Conservation (phyloP, 176 grass and related monocot genomes). For the Pontederia paniculata region DNA sequence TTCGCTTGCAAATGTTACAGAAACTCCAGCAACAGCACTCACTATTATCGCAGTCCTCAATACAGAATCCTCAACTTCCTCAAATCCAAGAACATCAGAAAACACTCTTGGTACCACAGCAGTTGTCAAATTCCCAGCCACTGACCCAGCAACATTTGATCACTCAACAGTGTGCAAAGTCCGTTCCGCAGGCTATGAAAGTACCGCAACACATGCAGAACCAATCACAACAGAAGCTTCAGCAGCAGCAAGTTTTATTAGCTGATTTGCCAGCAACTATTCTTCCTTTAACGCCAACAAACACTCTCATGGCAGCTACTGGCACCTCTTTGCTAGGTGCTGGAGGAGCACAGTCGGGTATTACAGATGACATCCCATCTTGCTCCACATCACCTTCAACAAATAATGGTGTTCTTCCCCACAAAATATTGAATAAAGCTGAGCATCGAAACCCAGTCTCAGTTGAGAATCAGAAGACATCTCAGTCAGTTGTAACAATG, state of each 20-base stretch:
- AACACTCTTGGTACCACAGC: conserved; percentile 44
- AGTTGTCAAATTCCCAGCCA: conserved; percentile 36
- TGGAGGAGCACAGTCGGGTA: conserved; percentile 24
- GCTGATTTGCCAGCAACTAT: conserved; percentile 19
- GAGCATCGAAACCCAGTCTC: conserved; percentile 24
- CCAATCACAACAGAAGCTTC: conserved; percentile 27
- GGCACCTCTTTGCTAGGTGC: conserved; percentile 26
- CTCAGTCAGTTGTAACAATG: conserved; percentile 37
- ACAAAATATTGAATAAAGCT: conserved; percentile 33
- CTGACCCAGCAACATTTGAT: background rate
- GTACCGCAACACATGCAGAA: conserved; percentile 23
- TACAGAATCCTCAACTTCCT: conserved; percentile 3
- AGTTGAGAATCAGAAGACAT: conserved; percentile 41
- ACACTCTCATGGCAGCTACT: conserved; percentile 28
- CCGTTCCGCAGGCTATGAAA: conserved; percentile 22
- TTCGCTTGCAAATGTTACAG: conserved; percentile 49
- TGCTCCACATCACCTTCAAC: conserved; percentile 43
- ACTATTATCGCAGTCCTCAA: background rate
- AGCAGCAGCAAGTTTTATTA: conserved; percentile 28
- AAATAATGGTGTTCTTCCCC: conserved; percentile 33
- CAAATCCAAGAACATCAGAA: conserved; percentile 45
- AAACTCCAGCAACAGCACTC: conserved; percentile 18
- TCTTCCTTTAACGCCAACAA: conserved; percentile 27
- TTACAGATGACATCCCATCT: conserved; percentile 33
- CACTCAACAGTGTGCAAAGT: conserved; percentile 29